Evolutionary conservation across 768 basidiomycete species (phyloP).

Genomic region (Kwoniella heveanensis): DNA sequence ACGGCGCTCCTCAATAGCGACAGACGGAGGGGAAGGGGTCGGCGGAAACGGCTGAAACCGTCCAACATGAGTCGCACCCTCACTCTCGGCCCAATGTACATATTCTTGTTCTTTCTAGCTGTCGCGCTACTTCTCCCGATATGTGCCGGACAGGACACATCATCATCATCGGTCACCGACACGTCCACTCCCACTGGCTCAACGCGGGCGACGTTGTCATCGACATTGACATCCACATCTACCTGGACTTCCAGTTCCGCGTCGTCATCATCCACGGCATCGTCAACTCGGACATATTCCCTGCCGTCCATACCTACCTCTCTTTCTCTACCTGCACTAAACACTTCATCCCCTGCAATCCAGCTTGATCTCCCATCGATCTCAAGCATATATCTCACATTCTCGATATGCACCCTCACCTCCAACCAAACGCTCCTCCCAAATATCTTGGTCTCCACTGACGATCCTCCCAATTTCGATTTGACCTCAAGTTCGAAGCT

Average conservation of each 20-base stretch:
- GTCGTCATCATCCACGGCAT: slow-evolving; percentile 7
- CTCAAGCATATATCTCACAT: slow-evolving; percentile 37
- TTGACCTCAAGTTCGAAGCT: slow-evolving; percentile 16
- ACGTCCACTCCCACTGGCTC: slow-evolving; percentile 4
- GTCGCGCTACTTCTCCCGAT: not conserved
- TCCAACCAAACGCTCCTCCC: slow-evolving; percentile 38
- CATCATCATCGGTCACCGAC: not conserved
- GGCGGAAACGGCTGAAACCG: slow-evolving; percentile 3
- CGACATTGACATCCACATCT: slow-evolving; percentile 5
- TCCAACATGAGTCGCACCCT: not conserved
- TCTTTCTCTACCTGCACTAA: slow-evolving; percentile 33
- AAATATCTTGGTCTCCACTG: slow-evolving; percentile 31
- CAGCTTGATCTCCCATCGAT: slow-evolving; percentile 31
- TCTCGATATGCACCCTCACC: slow-evolving; percentile 49
- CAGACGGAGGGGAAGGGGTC: not conserved
- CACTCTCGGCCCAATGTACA: not conserved
- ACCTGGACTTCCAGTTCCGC: not conserved
- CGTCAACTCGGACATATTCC: slow-evolving; percentile 20
- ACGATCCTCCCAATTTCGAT: slow-evolving; percentile 17
- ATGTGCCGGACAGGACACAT: slow-evolving; percentile 7
- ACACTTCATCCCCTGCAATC: slow-evolving; percentile 21
- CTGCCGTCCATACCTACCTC: slow-evolving; percentile 26
- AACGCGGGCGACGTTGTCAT: not conserved
- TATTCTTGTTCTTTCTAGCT: not conserved
- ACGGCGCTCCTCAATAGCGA: too few species aligned